phyloP scores from a whole-genome alignment of 2,329 filamentous ascomycete genomes.

The Epichloe gansuensis region DNA sequence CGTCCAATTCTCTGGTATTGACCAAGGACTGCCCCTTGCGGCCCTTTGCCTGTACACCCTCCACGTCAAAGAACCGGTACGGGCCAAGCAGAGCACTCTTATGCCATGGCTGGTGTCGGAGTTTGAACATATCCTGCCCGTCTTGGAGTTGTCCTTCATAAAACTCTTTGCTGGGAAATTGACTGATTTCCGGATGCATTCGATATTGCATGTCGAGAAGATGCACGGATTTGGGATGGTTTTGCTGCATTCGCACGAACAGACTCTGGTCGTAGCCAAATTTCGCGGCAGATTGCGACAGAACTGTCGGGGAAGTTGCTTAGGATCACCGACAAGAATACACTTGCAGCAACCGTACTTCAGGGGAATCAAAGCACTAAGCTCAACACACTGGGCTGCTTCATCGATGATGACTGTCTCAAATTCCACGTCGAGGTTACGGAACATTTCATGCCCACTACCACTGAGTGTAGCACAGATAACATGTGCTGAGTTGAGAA shows the following conservation, averaged over 20 bases:
- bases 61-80: conserved; percentile 94
- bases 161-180: conserved; percentile 81
- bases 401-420: conserved; percentile 98
- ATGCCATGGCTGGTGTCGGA: conserved; percentile 80
- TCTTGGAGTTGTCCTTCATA: conserved; percentile 83
- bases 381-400: conserved; percentile 93
- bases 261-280: conserved; percentile 97
- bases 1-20: conserved; percentile 76
- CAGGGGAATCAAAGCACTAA: conserved; percentile 89
- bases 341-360: conserved; percentile 97
- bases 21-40: conserved; percentile 77
- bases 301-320: conserved; percentile 93
- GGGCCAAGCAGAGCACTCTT: conserved; percentile 68
- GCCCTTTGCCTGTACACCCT: conserved; percentile 75
- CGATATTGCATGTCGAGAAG: conserved; percentile 96
- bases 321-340: conserved; percentile 93
- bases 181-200: conserved; percentile 96
- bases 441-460: conserved; percentile 95
- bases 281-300: conserved; percentile 81
- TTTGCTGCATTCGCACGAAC: conserved; percentile 96
- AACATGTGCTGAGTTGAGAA: conserved; percentile 82
- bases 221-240: conserved; percentile 78
- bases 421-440: conserved; percentile 86
- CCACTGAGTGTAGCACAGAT: conserved; percentile 92
- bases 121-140: conserved; percentile 65